phyloP scores from a whole-genome alignment of 2,329 filamentous ascomycete genomes.

The Colletotrichum sp. region DNA sequence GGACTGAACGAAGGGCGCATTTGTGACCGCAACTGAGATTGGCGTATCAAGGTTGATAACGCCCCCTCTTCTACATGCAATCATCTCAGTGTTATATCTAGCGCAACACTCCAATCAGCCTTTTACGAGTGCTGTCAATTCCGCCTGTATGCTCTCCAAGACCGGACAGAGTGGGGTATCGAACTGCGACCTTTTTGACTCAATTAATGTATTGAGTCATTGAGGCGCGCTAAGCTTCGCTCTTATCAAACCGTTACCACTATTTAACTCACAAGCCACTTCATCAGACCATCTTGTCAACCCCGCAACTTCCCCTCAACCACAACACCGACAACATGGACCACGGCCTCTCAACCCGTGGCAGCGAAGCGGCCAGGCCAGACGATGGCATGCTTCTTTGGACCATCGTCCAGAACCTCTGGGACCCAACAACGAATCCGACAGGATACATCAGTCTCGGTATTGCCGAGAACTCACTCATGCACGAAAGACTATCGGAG shows the following conservation, averaged over 20 bases:
- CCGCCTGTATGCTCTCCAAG: background rate
- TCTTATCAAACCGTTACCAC: background rate
- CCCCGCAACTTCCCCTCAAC: background rate
- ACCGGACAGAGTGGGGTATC: background rate
- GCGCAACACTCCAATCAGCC: background rate
- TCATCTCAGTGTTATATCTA: background rate
- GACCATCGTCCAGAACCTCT: conserved; percentile 50
- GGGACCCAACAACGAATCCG: conserved; percentile 43
- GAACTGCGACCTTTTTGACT: background rate
- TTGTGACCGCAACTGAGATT: background rate
- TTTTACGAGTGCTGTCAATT: background rate
- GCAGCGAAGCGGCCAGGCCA: conserved; percentile 29
- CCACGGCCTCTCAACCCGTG: conserved; percentile 29
- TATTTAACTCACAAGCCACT: background rate
- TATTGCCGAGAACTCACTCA: conserved; percentile 57
- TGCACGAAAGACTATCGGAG: conserved; percentile 49
- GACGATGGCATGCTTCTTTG: conserved; percentile 37
- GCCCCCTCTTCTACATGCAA: background rate
- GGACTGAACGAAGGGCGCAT: background rate
- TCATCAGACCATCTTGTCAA: background rate
- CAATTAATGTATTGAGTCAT: background rate
- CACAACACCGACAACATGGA: background rate
- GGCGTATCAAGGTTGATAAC: background rate
- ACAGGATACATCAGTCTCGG: conserved; percentile 54
- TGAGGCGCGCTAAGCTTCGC: background rate